Evolutionary conservation across 2,329 filamentous ascomycete species (phyloP), one percentile per base, ranked within the genome.

Genomic region (Colletotrichum sp.): DNA sequence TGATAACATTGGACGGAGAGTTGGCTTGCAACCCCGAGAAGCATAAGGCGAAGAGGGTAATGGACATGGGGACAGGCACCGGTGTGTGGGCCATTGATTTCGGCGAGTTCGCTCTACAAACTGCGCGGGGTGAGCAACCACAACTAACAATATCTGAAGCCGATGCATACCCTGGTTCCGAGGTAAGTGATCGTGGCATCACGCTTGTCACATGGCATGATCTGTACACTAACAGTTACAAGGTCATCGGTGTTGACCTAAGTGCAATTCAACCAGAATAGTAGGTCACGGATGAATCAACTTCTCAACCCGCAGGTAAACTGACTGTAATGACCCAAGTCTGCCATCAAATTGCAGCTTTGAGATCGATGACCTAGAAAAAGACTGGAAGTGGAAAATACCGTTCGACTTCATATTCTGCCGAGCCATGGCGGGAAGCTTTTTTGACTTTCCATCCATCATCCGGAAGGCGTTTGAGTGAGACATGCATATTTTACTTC

Each of bases 61-160:
- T 90, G 4, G 88, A 90, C 79, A 77, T 88, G 39, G 88, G 88
- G n/a, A 89, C 87, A 2, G 88, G 88, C 0, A 89, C 88, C 12
- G 88, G 87, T 10, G 79, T 83, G 9, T 87, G 85, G 85, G 84
- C 84, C 4, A 85, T 89, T 6, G 88, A 89, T 68, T 85, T 88
- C 77, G 86, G 81, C 81, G 28, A 60, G 28, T 26, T 52, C n/a
- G 22, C 15, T 32, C 24, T 32, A 26, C 34, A 39, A 32, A n/a
- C n/a, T 10, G n/a, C 4, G 7, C 13, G 32, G 1, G 2, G n/a
- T 22, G 39, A 68, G 22, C 77, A 79, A 64, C 80, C 72, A 5
- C 5, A 18, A 5, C 13, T 5, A 10, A 9, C 39, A n/a, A 80
- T 22, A 22, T 12, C 10, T 24, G 9, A 52, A 52, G 81, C 81